Percentiles rank a stretch among this genome's conserved stretches.
phyloP scores from a whole-genome alignment of 1,284 basidiomycete genomes.

The Phellinidium pouzarii region DNA sequence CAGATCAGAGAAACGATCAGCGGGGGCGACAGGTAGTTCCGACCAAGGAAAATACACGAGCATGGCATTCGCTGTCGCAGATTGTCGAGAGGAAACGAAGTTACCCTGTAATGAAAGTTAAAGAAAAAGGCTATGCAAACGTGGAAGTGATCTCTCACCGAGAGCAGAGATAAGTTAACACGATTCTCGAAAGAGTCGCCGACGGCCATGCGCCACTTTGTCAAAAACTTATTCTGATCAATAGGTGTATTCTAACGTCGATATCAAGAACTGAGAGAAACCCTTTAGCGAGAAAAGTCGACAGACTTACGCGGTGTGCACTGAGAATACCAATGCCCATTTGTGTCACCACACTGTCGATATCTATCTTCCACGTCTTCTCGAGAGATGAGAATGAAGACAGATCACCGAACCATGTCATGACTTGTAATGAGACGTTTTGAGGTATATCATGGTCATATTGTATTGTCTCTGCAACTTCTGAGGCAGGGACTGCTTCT shows the following conservation, averaged over 20 bases:
- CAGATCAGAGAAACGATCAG: constrained; percentile 74
- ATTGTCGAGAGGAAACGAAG: constrained; percentile 43
- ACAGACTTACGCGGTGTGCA: constrained; percentile 45
- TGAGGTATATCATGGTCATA: constrained; percentile 68
- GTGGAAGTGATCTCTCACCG: constrained; percentile 39
- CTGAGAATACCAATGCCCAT: constrained; percentile 68
- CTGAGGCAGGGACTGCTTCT: constrained; percentile 42
- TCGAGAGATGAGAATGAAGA: constrained; percentile 10
- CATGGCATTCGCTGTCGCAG: constrained; percentile 23
- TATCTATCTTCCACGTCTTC: constrained; percentile 59
- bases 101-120: constrained; percentile 50
- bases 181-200: constrained; percentile 65
- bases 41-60: constrained; percentile 72
- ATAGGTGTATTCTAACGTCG: constrained; percentile 49
- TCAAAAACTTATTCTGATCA: constrained; percentile 46
- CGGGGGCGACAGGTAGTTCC: constrained; percentile 63
- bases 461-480: constrained; percentile 51
- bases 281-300: constrained; percentile 4
- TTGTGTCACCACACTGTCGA: constrained; percentile 50
- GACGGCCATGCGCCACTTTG: constrained; percentile 61
- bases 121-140: constrained; percentile 8
- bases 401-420: constrained; percentile 73
- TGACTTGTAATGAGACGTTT: constrained; percentile 58
- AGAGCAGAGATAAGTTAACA: constrained; percentile 56
- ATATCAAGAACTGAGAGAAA: neutral